Conservation (phyloP, 1,284 basidiomycete genomes). For the Rhodotorula mucilaginosa region DNA sequence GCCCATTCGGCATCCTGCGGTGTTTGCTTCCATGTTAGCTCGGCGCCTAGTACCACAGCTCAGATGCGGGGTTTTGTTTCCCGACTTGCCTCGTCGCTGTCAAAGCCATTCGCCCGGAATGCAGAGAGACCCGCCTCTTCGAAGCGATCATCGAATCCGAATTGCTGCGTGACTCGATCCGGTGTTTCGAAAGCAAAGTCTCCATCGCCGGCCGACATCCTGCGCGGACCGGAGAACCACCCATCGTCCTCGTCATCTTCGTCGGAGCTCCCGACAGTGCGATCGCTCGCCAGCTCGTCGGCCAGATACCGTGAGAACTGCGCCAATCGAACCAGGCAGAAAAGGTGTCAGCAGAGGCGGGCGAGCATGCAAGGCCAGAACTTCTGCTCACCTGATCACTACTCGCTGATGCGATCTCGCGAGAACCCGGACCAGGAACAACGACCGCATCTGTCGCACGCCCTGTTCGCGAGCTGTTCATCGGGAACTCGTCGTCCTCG, state of each 20-base stretch:
- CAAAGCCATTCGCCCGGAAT: slow-evolving; percentile 49
- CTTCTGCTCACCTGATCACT: background rate
- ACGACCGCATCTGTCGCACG: slow-evolving; percentile 28
- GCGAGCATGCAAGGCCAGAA: background rate
- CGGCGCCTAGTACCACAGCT: background rate
- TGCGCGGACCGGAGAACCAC: slow-evolving; percentile 67
- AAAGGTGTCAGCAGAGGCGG: too few species aligned
- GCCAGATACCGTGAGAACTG: slow-evolving; percentile 72
- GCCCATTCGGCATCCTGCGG: slow-evolving; percentile 61
- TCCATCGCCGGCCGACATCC: slow-evolving; percentile 61
- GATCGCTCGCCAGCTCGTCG: slow-evolving; percentile 63
- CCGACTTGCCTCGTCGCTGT: slow-evolving; percentile 38
- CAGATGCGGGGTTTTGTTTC: fast-evolving
- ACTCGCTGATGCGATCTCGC: background rate
- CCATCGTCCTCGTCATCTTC: slow-evolving; percentile 54
- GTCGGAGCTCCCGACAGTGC: slow-evolving; percentile 41
- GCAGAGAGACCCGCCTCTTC: slow-evolving; percentile 48
- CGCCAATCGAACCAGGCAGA: too few species aligned
- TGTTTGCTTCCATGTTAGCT: too few species aligned
- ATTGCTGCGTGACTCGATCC: slow-evolving; percentile 23
- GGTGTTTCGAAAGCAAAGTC: slow-evolving; percentile 58
- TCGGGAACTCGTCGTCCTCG: slow-evolving; percentile 45
- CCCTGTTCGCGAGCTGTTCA: slow-evolving; percentile 35
- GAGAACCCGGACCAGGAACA: background rate
- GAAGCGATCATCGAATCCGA: slow-evolving; percentile 45